Percentiles rank a stretch among this genome's conserved stretches.
These are phyloP conservation scores for Trichoderma asperellum DNA, from an alignment of 2,329 filamentous ascomycete species.

Conservation along the genomic window DNA sequence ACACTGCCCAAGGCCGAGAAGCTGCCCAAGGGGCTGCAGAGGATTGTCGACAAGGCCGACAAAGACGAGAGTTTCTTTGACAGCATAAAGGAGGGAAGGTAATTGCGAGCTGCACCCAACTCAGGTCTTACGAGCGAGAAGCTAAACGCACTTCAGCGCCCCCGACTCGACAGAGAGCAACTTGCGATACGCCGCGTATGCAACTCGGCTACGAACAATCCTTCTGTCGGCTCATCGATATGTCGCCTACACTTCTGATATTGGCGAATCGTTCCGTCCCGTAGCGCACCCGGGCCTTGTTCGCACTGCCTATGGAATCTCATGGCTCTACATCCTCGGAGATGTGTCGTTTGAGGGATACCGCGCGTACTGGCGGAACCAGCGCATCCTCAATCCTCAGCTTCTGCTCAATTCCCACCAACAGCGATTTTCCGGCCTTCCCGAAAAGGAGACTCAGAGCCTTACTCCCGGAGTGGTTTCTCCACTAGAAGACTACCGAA, in stretches of 20 bases:
- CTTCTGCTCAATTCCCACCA: conserved; percentile 57
- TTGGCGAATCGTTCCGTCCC: conserved; percentile 94
- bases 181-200: conserved; percentile 91
- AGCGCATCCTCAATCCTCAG: conserved; percentile 71
- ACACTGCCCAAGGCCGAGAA: conserved; percentile 55
- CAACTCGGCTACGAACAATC: conserved; percentile 80
- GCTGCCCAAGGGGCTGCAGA: conserved; percentile 60
- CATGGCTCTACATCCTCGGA: conserved; percentile 88
- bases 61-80: conserved; percentile 76
- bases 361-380: conserved; percentile 89
- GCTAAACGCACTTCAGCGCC: conserved; percentile 36
- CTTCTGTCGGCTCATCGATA: conserved; percentile 91
- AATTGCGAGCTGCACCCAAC: conserved; percentile 38
- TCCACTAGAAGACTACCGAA: conserved; percentile 84
- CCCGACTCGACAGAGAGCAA: conserved; percentile 82
- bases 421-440: conserved; percentile 54
- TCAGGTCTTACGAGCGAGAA: no score
- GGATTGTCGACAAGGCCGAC: conserved; percentile 60
- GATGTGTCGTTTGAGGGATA: conserved; percentile 94
- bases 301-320: conserved; percentile 82
- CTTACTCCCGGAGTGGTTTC: conserved; percentile 53
- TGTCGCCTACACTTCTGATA: conserved; percentile 94
- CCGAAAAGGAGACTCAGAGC: conserved; percentile 38
- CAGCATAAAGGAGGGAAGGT: conserved; percentile 78
- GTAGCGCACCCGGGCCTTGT: conserved; percentile 86